Base-by-base conservation (phyloP, 225 moss, liverwort and hornwort species). In the Lunularia cruciata region DNA sequence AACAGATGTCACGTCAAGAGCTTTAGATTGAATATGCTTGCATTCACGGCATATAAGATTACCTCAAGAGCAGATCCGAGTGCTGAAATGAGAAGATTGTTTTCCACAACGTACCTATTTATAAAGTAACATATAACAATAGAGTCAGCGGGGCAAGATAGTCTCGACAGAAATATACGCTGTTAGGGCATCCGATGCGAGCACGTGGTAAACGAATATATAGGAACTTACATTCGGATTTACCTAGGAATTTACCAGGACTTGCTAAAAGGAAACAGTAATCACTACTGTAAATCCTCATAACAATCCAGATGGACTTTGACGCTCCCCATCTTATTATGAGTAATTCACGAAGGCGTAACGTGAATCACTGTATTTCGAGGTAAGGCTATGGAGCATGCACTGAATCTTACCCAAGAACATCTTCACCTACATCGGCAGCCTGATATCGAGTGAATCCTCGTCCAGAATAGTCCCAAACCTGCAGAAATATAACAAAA, bases 401-500 rank as follows among this genome's bases (percentile, higher is more conserved):
- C 10, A 53, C 5, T 11, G 1, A 53, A 55, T 55, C 85, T 73
- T 86, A 90, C 88, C 93, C 93, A 34, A 98, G 83, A 54, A 88
- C 82, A 71, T 82, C 49, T 57, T 82, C 84, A 67, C 88, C 90
- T 34, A 98, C 93, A 79, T 93, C 96, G 26, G 87, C 91, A 65
- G 93, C 96, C 76, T 75, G 81, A 67, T 93, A 98, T 56, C 93
- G 85, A 23, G 93, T 93, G 71, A 86, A 98, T 36, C 96, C 96
- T 74, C 76, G 77, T 34, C 89, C 89, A 67, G 86, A 76, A 49
- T 93, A 91, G 80, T 98, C 96, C 96, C 93, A 98, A 38, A 98
- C 92, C 94, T 94, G 83, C 47, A 68, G 39, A n/a, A n/a, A n/a
- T n/a, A n/a, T n/a, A n/a, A n/a, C n/a, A n/a, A n/a, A n/a, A n/a